A percentile compares a stretch with the other conserved stretches of the same genome.
Evolutionary conservation across 2,329 filamentous ascomycete species (phyloP).

Genomic region (Herpotrichia juniperi): DNA sequence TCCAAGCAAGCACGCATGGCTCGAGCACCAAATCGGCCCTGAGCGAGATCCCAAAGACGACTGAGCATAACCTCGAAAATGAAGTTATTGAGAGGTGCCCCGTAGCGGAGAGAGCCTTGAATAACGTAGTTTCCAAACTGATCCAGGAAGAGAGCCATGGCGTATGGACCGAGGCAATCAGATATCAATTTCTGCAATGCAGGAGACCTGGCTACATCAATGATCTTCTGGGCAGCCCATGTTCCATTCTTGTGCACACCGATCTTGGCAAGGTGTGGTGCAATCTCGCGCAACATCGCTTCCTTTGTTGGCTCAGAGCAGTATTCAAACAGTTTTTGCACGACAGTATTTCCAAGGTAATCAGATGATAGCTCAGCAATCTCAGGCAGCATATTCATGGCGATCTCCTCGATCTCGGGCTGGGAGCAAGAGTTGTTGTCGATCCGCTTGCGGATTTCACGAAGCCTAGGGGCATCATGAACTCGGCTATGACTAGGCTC

Average conservation of each 20-base stretch:
- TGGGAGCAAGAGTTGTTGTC: slow-evolving; percentile 90
- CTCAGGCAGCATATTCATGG: slow-evolving; percentile 92
- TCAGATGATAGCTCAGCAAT: slow-evolving; percentile 94
- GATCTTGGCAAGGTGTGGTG: slow-evolving; percentile 92
- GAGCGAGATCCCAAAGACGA: slow-evolving; percentile 89
- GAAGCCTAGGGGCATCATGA: slow-evolving; percentile 91
- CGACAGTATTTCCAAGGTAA: slow-evolving; percentile 98
- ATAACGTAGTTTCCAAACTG: slow-evolving; percentile 99
- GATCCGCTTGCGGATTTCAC: slow-evolving; percentile 96
- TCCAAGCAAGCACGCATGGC: slow-evolving; percentile 97
- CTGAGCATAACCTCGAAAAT: slow-evolving; percentile 98
- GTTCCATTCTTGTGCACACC: slow-evolving; percentile 99
- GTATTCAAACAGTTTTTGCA: slow-evolving; percentile 97
- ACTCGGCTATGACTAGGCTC: slow-evolving; percentile 88
- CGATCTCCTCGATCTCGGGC: slow-evolving; percentile 89
- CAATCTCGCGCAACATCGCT: slow-evolving; percentile 86
- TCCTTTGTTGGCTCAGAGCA: slow-evolving; percentile 91
- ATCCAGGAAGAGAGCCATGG: slow-evolving; percentile 89
- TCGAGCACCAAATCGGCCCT: slow-evolving; percentile 91
- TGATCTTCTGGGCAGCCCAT: slow-evolving; percentile 99
- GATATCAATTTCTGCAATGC: slow-evolving; percentile 85
- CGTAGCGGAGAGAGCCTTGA: slow-evolving; percentile 94
- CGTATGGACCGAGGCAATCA: slow-evolving; percentile 82
- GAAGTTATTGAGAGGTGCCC: slow-evolving; percentile 87
- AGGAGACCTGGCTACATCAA: slow-evolving; percentile 89